Evolutionary conservation across 495 filamentous ascomycete species (phyloP), one percentile per base, ranked within the genome.

Genomic region (Daldinia vernicosa): DNA sequence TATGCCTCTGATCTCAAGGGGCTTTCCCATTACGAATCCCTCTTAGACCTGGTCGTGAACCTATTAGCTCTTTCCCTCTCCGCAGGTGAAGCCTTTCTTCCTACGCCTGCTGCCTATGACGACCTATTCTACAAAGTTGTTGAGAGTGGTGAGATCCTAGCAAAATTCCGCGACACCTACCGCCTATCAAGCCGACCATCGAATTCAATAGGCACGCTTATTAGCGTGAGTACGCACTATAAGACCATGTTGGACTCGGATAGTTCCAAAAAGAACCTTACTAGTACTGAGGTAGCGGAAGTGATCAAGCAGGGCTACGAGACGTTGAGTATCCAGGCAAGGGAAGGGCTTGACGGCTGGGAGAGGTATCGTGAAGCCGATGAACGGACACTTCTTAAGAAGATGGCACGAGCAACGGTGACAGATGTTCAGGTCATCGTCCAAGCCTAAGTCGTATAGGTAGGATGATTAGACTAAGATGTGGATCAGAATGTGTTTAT

Each of bases 61-160:
- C 83, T 97, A n/a, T 80, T 99, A 30, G 93, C 92, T 14, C 87
- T 98, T 53, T 90, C 92, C 6, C 86, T 98, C n/a, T 94, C 91
- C 5, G 83, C 88, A 11, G 95, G 95, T 6, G 96, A 98, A 77
- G 87, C 90, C 7, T 98, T 98, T 80, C 89, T 98, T n/a, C 96
- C 96, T 0, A 92, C 91, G 61, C 88, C 93, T 22, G 85, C 91
- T 39, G 90, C 91, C 22, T 98, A 98, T 77, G 95, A 99, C 74
- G 96, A 98, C 75, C 85, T 99, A 11, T 97, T 99, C 80, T 99
- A 99, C 84, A 99, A 99, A 80, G 85, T 99, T 14, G 93, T 98
- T 53, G 95, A 99, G 79, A 91, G 88, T 15, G 93, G 94, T 3
- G 93, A 97, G 52, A 86, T 93, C 35, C 84, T 99, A 39, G 81